Conservation (phyloP, 495 filamentous ascomycete species). For the Tuber brumale region DNA sequence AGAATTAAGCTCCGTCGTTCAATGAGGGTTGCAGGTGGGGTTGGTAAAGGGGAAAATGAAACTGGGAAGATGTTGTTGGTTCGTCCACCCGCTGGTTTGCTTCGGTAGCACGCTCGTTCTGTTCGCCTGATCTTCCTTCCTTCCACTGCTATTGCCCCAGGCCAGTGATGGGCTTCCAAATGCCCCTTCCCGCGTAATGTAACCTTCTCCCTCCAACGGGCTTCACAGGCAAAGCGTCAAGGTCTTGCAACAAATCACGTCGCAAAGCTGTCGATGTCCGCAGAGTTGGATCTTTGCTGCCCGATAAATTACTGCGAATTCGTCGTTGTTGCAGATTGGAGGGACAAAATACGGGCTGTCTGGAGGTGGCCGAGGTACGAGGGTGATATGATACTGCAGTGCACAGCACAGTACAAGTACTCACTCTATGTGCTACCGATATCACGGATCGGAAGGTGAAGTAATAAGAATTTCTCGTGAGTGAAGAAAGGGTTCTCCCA, state of each 20-base stretch:
- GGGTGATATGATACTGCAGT: neutral
- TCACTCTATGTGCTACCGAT: neutral
- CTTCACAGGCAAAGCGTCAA: constrained; percentile 6
- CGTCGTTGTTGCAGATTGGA: neutral
- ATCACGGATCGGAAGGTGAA: neutral
- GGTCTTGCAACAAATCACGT: constrained; percentile 28
- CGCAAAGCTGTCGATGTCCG: constrained; percentile 24
- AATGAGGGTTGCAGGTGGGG: constrained; percentile 1
- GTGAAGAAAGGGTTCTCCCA: neutral
- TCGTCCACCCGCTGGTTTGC: constrained; percentile 16
- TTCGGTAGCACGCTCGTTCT: constrained; percentile 4
- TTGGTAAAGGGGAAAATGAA: constrained; percentile 10
- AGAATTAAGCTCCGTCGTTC: neutral
- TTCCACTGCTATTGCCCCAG: neutral
- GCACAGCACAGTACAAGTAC: neutral
- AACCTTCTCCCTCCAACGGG: neutral
- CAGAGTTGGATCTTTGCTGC: constrained; percentile 16
- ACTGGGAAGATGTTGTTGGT: constrained; percentile 14
- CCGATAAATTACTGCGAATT: constrained; percentile 8
- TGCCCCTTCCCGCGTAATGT: constrained; percentile 26
- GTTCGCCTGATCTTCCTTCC: constrained; percentile 2
- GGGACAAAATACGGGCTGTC: neutral
- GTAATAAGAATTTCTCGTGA: neutral
- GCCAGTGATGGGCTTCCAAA: constrained; percentile 14
- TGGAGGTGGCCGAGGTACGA: neutral